Conservation (phyloP, 257 asterid genomes). For the Solanum corneliomulleri region DNA sequence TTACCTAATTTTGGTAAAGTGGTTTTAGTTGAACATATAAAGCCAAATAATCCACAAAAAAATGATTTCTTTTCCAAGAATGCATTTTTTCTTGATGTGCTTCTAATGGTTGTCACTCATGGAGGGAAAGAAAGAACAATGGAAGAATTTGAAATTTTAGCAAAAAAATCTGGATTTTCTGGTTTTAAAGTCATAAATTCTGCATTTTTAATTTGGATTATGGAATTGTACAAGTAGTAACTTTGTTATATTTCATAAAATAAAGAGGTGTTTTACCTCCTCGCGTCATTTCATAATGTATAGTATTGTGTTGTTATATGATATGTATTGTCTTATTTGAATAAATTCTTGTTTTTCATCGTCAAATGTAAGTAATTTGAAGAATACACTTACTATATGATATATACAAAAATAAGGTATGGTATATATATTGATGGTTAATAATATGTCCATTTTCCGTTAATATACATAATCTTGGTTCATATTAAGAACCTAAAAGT, state of each 20-base stretch:
- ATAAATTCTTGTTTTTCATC: neutral
- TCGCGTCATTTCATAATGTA: neutral
- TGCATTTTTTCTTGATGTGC: neutral
- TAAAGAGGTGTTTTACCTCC: neutral
- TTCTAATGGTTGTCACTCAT: conserved; percentile 2
- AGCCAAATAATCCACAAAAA: conserved; percentile 2
- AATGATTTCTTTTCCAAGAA: neutral
- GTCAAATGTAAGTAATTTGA: neutral
- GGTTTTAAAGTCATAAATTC: neutral
- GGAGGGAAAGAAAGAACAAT: conserved; percentile 18
- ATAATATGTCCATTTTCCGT: too few species aligned
- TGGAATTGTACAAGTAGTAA: conserved; percentile 8
- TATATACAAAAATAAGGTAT: too few species aligned
- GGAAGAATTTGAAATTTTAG: conserved; percentile 1
- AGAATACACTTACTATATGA: too few species aligned
- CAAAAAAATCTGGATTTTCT: conserved; percentile 9
- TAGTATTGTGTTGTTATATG: neutral
- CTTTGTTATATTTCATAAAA: neutral
- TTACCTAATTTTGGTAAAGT: conserved; percentile 9
- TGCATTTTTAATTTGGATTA: conserved; percentile 2
- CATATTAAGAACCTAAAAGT: too few species aligned
- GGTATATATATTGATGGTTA: too few species aligned
- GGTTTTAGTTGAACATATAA: conserved; percentile 1
- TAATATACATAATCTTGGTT: too few species aligned
- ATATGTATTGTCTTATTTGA: too few species aligned